These are phyloP conservation scores for Brassica rapa DNA, from an alignment of 345 rosid genomes.

Conservation along the genomic window DNA sequence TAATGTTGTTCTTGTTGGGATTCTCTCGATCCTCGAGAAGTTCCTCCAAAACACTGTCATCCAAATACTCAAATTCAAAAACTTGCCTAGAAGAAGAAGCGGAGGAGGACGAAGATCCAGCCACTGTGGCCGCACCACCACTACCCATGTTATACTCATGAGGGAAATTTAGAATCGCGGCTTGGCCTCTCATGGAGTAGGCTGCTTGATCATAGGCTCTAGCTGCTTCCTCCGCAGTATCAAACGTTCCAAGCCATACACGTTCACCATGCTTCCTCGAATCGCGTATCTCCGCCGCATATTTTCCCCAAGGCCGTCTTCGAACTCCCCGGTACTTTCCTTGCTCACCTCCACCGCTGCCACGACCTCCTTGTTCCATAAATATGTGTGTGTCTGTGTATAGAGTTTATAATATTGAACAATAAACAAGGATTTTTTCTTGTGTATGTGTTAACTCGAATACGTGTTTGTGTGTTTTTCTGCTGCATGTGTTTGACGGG, in stretches of 20 bases:
- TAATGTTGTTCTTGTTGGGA: constrained; percentile 13
- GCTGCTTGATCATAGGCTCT: constrained; percentile 89
- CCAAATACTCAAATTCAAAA: constrained; percentile 76
- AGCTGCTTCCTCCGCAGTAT: constrained; percentile 88
- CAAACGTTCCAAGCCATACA: constrained; percentile 88
- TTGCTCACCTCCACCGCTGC: constrained; percentile 32
- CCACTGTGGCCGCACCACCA: constrained; percentile 9
- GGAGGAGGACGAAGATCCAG: constrained; percentile 33
- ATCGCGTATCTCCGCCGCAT: constrained; percentile 88
- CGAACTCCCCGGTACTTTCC: constrained; percentile 75
- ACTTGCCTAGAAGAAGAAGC: constrained; percentile 60
- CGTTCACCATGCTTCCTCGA: constrained; percentile 75
- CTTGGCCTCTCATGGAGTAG: constrained; percentile 77
- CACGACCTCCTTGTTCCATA: constrained; percentile 41
- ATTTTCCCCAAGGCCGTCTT: constrained; percentile 89
- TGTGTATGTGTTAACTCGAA: background rate
- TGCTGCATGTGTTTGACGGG: constrained; percentile 38
- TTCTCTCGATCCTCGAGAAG: constrained; percentile 70
- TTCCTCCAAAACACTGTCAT: constrained; percentile 75
- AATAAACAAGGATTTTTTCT: constrained; percentile 18
- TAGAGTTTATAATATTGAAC: background rate
- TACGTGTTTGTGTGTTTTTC: constrained; percentile 21
- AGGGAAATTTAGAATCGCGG: constrained; percentile 78
- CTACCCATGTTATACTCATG: constrained; percentile 57
- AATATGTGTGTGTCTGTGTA: background rate